Percentiles rank a stretch among this genome's conserved stretches.
phyloP scores from a whole-genome alignment of 306 rosid species.

The Delonix regia region DNA sequence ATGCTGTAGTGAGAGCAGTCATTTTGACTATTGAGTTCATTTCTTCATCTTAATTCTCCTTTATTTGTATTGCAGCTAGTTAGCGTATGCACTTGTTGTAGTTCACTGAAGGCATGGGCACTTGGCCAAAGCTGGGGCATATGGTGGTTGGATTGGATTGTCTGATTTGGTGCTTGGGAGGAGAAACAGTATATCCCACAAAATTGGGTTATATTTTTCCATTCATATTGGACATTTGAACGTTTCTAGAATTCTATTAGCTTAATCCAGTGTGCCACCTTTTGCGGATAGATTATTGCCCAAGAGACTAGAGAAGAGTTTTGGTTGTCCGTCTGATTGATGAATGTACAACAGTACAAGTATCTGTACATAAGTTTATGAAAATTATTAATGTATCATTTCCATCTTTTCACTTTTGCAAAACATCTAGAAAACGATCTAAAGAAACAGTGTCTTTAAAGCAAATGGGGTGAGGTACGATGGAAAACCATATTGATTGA shows the following conservation, averaged over 20 bases:
- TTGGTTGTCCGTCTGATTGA: not conserved
- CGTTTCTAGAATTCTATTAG: conserved; percentile 1
- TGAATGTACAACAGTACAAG: not conserved
- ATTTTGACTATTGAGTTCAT: conserved; percentile 14
- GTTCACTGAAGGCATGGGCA: conserved; percentile 2
- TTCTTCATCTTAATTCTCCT: conserved; percentile 20
- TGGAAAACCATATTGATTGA: not conserved
- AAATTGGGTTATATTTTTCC: conserved; percentile 23
- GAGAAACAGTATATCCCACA: conserved; percentile 21
- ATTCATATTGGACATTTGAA: conserved; percentile 4
- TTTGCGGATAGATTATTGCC: conserved; percentile 3
- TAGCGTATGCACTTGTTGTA: not conserved
- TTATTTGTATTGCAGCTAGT: conserved; percentile 31
- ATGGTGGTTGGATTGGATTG: conserved; percentile 29
- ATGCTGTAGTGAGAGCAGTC: not conserved
- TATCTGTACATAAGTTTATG: not conserved
- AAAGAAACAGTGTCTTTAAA: not conserved
- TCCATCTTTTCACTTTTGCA: not conserved
- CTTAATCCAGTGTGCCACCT: not conserved
- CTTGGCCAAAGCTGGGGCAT: conserved; percentile 18
- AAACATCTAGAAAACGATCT: no score
- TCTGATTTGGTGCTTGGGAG: conserved; percentile 12
- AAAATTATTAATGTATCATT: not conserved
- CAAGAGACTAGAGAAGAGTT: not conserved
- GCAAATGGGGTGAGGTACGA: not conserved